phyloP scores from a whole-genome alignment of 345 rosid species.

The Luvunga scandens region DNA sequence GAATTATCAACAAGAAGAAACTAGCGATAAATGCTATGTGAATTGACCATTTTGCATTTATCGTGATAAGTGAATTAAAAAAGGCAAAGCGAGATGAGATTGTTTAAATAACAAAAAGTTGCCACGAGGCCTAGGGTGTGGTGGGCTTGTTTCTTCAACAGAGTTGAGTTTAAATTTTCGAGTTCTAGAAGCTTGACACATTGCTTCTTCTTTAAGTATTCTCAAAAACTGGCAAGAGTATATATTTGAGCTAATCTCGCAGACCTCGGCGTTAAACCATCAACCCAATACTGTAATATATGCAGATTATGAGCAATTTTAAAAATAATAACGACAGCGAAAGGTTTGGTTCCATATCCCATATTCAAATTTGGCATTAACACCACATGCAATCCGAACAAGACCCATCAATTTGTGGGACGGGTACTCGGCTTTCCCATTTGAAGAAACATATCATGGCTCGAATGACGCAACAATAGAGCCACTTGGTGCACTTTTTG shows the following conservation, averaged over 20 bases:
- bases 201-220: no score
- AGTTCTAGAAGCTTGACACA: no score
- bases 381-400: not conserved
- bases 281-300: no score
- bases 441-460: not conserved
- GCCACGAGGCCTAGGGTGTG: not conserved
- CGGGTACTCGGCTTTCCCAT: not conserved
- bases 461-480: not conserved
- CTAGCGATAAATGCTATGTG: accelerated
- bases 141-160: no score
- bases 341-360: not conserved
- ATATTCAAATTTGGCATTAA: not conserved
- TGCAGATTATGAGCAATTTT: no score
- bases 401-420: not conserved
- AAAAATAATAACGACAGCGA: no score
- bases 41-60: not conserved
- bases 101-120: not conserved
- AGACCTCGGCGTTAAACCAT: no score
- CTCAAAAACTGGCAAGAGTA: no score
- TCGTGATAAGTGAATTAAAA: not conserved
- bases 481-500: slow-evolving; percentile 30
- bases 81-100: not conserved
- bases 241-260: no score
- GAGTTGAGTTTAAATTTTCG: no score
- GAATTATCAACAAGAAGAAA: not conserved